phyloP scores from a whole-genome alignment of 2,329 filamentous ascomycete genomes.

The Pseudogymnoascus sp. region DNA sequence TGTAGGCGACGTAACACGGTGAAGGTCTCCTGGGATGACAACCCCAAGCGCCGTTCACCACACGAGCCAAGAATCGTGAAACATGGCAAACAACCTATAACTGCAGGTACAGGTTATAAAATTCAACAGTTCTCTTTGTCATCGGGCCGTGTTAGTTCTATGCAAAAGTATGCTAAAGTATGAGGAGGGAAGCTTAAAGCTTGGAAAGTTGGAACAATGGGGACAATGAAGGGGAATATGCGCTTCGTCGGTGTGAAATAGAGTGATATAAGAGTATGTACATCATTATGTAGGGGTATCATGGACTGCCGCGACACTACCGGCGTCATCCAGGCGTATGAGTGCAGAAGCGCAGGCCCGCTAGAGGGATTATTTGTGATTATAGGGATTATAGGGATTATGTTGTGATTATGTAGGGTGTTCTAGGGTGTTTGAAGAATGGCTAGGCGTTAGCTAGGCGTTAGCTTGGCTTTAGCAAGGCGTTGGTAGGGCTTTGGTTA shows the following conservation, averaged over 20 bases:
- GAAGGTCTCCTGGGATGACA: not conserved
- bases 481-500: too few relatives aligned
- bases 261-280: not conserved
- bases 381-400: not conserved
- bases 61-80: not conserved
- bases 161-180: not conserved
- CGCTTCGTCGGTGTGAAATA: not conserved
- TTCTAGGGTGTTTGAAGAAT: not conserved
- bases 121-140: not conserved
- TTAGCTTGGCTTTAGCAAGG: too few relatives aligned
- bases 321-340: not conserved
- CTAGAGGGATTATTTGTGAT: not conserved
- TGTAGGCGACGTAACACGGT: not conserved
- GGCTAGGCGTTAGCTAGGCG: too few relatives aligned
- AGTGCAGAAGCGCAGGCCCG: not conserved
- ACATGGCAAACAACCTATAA: not conserved
- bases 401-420: not conserved
- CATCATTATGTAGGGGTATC: not conserved
- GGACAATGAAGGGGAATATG: not conserved
- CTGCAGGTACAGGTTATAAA: not conserved
- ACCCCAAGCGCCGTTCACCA: not conserved
- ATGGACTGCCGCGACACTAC: not conserved
- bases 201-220: not conserved
- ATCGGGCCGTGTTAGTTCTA: not conserved
- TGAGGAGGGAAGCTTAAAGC: too few relatives aligned